These are phyloP conservation scores for Smittium mucronatum DNA, from an alignment of 371 early-diverging fungal genomes.

Conservation along the genomic window DNA sequence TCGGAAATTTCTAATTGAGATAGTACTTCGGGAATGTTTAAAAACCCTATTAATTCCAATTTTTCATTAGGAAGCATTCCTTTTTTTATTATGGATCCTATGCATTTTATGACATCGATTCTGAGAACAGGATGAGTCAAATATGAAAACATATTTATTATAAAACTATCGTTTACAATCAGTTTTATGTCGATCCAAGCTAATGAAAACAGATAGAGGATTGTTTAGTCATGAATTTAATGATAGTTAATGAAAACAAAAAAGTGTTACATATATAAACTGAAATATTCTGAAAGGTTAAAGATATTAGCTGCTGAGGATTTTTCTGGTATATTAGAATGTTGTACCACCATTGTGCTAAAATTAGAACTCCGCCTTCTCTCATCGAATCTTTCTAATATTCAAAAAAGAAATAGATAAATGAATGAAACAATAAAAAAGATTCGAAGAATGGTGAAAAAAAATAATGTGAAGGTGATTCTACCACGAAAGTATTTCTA, in stretches of 20 bases:
- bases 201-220: conserved; percentile 33
- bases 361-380: conserved; percentile 54
- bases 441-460: neutral
- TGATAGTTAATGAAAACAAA: neutral
- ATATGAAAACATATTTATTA: conserved; percentile 58
- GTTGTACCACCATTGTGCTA: conserved; percentile 70
- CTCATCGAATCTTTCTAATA: conserved; percentile 77
- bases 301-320: conserved; percentile 25
- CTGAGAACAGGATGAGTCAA: conserved; percentile 44
- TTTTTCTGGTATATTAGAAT: conserved; percentile 40
- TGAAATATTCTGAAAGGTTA: conserved; percentile 1
- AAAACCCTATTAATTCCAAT: conserved; percentile 63
- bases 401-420: neutral
- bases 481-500: conserved; percentile 53
- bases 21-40: conserved; percentile 56
- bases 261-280: conserved; percentile 8
- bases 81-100: conserved; percentile 73
- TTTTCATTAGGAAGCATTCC: conserved; percentile 87
- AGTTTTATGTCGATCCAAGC: conserved; percentile 90
- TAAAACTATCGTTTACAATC: conserved; percentile 71
- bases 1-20: conserved; percentile 34
- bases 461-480: neutral
- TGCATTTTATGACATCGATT: conserved; percentile 63
- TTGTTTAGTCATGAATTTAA: conserved; percentile 4
- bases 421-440: neutral